Conservation (phyloP, 2,329 filamentous ascomycete species). For the Arthroderma uncinatum region DNA sequence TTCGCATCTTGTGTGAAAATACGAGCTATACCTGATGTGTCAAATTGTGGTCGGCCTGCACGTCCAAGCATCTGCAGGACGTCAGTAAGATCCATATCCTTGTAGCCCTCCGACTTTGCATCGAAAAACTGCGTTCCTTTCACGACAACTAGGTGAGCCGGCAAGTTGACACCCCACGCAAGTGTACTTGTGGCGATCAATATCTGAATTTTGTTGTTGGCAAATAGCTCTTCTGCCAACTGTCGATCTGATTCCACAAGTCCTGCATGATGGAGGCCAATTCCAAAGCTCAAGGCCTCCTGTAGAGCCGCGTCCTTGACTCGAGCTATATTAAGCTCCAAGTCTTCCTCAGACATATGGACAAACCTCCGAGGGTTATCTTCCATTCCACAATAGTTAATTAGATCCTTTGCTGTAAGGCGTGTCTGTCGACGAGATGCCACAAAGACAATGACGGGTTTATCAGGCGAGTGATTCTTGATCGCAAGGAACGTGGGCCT, state of each 20-base stretch:
- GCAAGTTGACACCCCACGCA: conserved; percentile 96
- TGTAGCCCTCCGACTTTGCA: conserved; percentile 93
- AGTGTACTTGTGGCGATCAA: conserved; percentile 90
- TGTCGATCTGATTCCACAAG: conserved; percentile 89
- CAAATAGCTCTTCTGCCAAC: conserved; percentile 83
- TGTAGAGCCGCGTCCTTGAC: conserved; percentile 89
- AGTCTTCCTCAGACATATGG: conserved; percentile 85
- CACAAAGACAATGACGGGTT: conserved; percentile 97
- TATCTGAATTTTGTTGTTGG: conserved; percentile 97
- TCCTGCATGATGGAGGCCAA: conserved; percentile 93
- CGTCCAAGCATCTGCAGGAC: conserved; percentile 96
- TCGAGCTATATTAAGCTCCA: conserved; percentile 72
- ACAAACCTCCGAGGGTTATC: conserved; percentile 92
- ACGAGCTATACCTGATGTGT: conserved; percentile 85
- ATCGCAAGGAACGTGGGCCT: conserved; percentile 91
- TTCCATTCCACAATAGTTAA: conserved; percentile 97
- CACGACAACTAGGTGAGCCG: conserved; percentile 91
- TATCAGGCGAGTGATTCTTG: conserved; percentile 89
- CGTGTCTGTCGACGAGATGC: conserved; percentile 90
- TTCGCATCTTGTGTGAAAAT: conserved; percentile 97
- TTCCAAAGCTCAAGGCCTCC: conserved; percentile 93
- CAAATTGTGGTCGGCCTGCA: conserved; percentile 91
- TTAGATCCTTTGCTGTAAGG: conserved; percentile 87
- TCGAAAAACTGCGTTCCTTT: conserved; percentile 98
- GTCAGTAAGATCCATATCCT: conserved; percentile 97